phyloP scores from a whole-genome alignment of 768 basidiomycete genomes.

The Lactarius sanguifluus region DNA sequence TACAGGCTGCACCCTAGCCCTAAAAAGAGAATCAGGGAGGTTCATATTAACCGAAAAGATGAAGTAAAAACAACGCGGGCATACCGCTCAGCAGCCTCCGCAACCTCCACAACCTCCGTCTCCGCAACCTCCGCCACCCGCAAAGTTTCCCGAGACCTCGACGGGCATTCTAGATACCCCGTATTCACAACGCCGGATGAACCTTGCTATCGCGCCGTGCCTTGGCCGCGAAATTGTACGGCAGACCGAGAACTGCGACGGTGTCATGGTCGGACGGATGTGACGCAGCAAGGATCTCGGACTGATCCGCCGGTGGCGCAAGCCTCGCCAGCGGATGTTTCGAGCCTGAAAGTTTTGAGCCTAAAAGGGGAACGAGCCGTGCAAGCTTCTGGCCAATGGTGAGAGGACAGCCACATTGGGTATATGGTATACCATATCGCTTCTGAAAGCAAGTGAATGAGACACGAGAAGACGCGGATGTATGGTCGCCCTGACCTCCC shows the following conservation, averaged over 20 bases:
- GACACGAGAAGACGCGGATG: background rate
- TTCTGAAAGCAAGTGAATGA: constrained; percentile 30
- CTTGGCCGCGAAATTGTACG: constrained; percentile 17
- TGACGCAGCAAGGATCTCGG: constrained; percentile 47
- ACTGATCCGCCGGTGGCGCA: constrained; percentile 38
- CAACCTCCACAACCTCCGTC: too few relatives aligned
- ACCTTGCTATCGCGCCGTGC: constrained; percentile 22
- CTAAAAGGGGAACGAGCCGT: constrained; percentile 32
- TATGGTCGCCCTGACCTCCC: constrained; percentile 39
- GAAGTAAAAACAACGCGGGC: background rate
- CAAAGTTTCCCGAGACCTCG: too few relatives aligned
- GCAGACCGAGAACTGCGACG: constrained; percentile 36
- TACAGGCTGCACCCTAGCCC: constrained; percentile 19
- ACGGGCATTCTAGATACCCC: background rate
- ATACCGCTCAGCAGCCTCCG: constrained; percentile 17
- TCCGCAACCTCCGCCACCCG: too few relatives aligned
- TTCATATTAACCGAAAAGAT: background rate
- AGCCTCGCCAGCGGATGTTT: constrained; percentile 30
- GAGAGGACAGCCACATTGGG: constrained; percentile 58
- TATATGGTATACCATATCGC: constrained; percentile 55
- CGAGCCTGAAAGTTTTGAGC: constrained; percentile 8
- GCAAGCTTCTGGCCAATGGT: constrained; percentile 45
- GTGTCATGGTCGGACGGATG: constrained; percentile 58
- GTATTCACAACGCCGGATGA: constrained; percentile 14
- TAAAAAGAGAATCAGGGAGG: background rate